Evolutionary conservation across 208 protist species (phyloP), one percentile per base, ranked within the genome.

Genomic region (Tritrichomonas foetus): DNA sequence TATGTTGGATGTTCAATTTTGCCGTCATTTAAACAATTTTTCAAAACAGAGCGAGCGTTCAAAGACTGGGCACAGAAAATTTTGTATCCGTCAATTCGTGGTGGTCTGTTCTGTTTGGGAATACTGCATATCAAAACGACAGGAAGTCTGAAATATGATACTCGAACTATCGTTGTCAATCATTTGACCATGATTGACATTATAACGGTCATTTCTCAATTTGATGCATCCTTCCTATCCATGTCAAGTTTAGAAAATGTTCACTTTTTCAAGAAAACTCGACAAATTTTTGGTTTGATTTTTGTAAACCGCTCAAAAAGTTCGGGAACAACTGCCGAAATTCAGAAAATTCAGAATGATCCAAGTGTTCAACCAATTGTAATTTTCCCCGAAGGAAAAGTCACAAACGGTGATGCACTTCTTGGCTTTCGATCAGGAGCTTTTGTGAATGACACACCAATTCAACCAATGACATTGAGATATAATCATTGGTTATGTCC

Each of bases 341-440:
- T 82, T n/a, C 41, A 50, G 16, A 82, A 82, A 33, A 82, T 82
- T n/a, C 41, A 33, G 1, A 82, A 82, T 82, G 74, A 82, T 82
- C 74, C 74, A n/a, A 47, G n/a, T 49, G 13, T 82, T 49, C 41
- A 50, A 50, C 74, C 74, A n/a, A 41, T 82, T 82, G 11, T 82
- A 3, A 30, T 82, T 0, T 82, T 82, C 41, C 74, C 74, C 27
- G 74, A 82, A 50, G 74, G 74, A 47, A 82, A 82, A 53, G 39
- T 82, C 41, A 82, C 74, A 53, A 82, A 82, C 50, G 74, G 74
- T 8, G 74, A 82, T 8, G 74, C 74, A 50, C 41, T 82, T 25
- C 41, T 82, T 50, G 74, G 74, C 5, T 82, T 82, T 30, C n/a
- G 74, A 82, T 50, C 41, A 11, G 74, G 74, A 16, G 74, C 74